phyloP scores from a whole-genome alignment of 225 moss, liverwort and hornwort species.

The Sphagnum contortum region DNA sequence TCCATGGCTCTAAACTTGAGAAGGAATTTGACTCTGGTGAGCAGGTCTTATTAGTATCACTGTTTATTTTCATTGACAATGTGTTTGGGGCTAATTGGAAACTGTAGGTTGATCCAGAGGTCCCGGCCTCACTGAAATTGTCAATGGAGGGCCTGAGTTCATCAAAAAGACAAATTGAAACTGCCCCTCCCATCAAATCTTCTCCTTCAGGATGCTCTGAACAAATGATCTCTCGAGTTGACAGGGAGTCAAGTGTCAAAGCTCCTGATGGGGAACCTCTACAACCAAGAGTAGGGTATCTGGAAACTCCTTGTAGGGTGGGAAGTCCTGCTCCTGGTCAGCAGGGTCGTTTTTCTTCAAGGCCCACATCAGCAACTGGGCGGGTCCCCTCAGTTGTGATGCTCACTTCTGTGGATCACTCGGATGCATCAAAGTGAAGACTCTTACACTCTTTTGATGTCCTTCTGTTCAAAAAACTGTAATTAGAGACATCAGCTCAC shows the following conservation, averaged over 20 bases:
- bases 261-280: conserved; percentile 1
- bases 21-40: no score
- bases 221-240: no score
- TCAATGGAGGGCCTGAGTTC: conserved; percentile 16
- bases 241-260: not conserved
- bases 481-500: no score
- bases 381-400: conserved; percentile 44
- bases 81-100: no score
- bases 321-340: conserved; percentile 11
- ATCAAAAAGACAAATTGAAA: not conserved
- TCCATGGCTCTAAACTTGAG: no score
- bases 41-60: no score
- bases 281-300: not conserved
- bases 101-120: conserved; percentile 48
- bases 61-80: no score
- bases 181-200: no score
- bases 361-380: conserved; percentile 25
- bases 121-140: conserved; percentile 38
- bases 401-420: conserved; percentile 60
- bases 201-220: not conserved
- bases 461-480: no score
- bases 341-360: conserved; percentile 12
- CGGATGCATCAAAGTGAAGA: conserved; percentile 24
- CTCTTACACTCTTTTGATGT: not conserved
- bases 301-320: conserved; percentile 11